These are phyloP conservation scores for Aspergillus ochraceoroseus DNA, from an alignment of 2,329 filamentous ascomycete genomes.

Conservation along the genomic window DNA sequence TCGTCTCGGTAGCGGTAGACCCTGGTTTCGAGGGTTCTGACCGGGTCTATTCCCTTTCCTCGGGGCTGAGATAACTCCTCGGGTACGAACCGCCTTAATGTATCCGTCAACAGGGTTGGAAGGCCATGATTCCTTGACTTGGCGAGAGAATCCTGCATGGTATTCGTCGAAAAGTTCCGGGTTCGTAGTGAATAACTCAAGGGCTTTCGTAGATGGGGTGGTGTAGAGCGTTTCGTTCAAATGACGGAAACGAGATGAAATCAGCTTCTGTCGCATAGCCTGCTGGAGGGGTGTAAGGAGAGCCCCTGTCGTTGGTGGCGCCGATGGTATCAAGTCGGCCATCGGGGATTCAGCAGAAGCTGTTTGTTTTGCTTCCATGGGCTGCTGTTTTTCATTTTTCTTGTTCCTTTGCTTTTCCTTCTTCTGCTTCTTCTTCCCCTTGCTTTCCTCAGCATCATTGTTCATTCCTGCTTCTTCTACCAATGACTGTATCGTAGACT, in stretches of 20 bases:
- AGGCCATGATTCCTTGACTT: slow-evolving; percentile 87
- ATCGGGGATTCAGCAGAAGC: slow-evolving; percentile 15
- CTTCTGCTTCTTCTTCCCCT: slow-evolving; percentile 25
- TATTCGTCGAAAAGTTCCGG: slow-evolving; percentile 96
- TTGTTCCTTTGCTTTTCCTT: slow-evolving; percentile 36
- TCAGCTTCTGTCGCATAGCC: slow-evolving; percentile 89
- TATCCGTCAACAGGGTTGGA: slow-evolving; percentile 93
- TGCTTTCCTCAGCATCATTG: slow-evolving; percentile 18
- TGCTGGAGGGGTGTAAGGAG: slow-evolving; percentile 89
- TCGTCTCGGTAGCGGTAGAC: slow-evolving; percentile 62
- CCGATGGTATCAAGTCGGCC: slow-evolving; percentile 27
- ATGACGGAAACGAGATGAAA: slow-evolving; percentile 93
- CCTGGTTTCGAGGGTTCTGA: slow-evolving; percentile 24
- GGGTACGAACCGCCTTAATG: slow-evolving; percentile 62
- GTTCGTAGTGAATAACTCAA: slow-evolving; percentile 72
- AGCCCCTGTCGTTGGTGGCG: slow-evolving; percentile 43
- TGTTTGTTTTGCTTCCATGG: slow-evolving; percentile 17
- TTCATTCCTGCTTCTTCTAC: slow-evolving; percentile 16
- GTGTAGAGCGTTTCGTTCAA: slow-evolving; percentile 97
- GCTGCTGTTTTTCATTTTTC: slow-evolving; percentile 27
- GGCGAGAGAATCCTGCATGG: slow-evolving; percentile 90
- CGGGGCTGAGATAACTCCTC: slow-evolving; percentile 53
- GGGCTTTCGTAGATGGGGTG: slow-evolving; percentile 75
- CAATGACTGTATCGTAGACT: slow-evolving; percentile 12
- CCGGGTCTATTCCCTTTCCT: slow-evolving; percentile 42